Percentiles rank a stretch among this genome's conserved stretches.
phyloP scores from a whole-genome alignment of 78 protist genomes.

The Parvularia atlantis region DNA sequence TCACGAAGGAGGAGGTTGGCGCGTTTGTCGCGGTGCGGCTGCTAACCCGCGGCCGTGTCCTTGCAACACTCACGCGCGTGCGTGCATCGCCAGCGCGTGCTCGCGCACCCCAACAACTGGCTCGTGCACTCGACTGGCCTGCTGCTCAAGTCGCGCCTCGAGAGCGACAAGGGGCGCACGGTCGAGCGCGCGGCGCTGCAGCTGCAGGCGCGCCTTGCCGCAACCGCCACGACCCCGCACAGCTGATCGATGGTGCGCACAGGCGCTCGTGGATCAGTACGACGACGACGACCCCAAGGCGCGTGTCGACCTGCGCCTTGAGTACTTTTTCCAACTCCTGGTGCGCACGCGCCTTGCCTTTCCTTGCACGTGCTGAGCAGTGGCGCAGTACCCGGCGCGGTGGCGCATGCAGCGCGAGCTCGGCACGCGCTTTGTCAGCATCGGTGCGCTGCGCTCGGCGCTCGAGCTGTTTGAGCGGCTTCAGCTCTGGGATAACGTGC shows the following conservation, averaged over 20 bases:
- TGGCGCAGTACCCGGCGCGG: neutral
- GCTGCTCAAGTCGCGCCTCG: constrained; percentile 48
- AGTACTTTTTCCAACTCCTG: constrained; percentile 30
- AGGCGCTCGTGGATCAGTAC: constrained; percentile 62
- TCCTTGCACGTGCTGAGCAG: neutral
- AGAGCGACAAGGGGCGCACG: constrained; percentile 11
- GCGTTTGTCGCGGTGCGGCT: constrained; percentile 38
- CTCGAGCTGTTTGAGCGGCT: constrained; percentile 50
- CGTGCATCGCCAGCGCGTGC: neutral
- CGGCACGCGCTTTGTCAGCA: constrained; percentile 28
- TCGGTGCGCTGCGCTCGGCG: constrained; percentile 58
- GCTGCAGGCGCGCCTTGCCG: constrained; percentile 13
- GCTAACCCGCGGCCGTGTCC: neutral
- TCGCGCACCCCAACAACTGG: constrained; percentile 44
- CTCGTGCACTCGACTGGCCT: constrained; percentile 60
- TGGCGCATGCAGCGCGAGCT: constrained; percentile 35
- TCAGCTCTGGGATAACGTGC: constrained; percentile 63
- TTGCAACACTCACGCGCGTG: too few species aligned
- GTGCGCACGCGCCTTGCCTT: constrained; percentile 18
- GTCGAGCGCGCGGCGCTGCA: constrained; percentile 17
- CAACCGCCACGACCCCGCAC: neutral
- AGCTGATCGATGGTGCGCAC: constrained; percentile 17
- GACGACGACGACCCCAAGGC: constrained; percentile 19
- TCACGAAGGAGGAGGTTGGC: constrained; percentile 53
- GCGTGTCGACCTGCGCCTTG: neutral